phyloP scores from a whole-genome alignment of 1,284 basidiomycete genomes.

The Anthracocystis walkeri region DNA sequence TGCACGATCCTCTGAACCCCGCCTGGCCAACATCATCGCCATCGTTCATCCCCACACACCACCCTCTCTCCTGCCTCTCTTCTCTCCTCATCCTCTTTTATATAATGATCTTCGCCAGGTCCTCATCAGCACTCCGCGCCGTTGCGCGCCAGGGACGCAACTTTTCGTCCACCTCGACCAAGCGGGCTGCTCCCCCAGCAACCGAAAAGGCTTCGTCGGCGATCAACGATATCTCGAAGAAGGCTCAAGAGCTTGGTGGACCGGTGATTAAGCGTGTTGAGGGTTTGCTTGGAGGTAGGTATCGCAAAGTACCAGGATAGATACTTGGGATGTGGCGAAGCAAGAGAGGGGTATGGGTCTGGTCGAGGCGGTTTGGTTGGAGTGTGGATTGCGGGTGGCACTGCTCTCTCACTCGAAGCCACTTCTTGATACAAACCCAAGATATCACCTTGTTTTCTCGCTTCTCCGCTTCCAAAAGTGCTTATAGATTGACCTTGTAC shows the following conservation, averaged over 20 bases:
- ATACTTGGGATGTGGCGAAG: no score
- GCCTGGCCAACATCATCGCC: no score
- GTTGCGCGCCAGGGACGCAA: slow-evolving; percentile 32
- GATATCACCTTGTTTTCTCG: no score
- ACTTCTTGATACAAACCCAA: no score
- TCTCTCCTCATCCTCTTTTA: neutral
- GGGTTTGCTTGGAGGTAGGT: slow-evolving; percentile 62
- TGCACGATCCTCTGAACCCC: no score
- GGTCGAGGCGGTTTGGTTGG: no score
- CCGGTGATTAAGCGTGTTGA: slow-evolving; percentile 54
- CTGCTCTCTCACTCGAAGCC: neutral
- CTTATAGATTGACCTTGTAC: neutral
- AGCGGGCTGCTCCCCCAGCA: slow-evolving; percentile 17
- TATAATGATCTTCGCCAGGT: slow-evolving; percentile 36
- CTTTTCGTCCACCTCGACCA: slow-evolving; percentile 21
- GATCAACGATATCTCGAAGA: slow-evolving; percentile 47
- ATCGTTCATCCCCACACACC: neutral
- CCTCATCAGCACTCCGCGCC: slow-evolving; percentile 29
- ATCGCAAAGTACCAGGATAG: no score
- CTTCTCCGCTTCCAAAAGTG: no score
- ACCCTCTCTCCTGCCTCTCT: neutral
- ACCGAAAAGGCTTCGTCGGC: slow-evolving; percentile 41
- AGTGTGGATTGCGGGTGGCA: neutral
- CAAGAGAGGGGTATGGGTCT: no score
- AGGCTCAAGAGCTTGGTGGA: slow-evolving; percentile 61